Base-by-base conservation (phyloP, 164 flowering plant genomes). In the Paratinospora sagittata region DNA sequence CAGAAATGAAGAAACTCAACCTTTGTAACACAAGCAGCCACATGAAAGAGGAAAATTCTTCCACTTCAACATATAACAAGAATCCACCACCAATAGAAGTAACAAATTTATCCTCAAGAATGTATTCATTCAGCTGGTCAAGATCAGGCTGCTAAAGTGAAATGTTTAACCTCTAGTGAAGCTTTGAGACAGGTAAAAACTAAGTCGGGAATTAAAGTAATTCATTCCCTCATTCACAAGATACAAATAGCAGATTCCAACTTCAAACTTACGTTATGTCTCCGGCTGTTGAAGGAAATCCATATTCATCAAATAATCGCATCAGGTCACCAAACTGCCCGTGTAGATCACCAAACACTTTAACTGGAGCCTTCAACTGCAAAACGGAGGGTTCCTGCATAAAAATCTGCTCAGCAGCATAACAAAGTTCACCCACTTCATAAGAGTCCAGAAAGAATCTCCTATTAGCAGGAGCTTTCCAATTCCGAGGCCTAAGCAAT, bases 301-400 rank as follows among this genome's bases (percentile, higher is more conserved):
- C 99, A 85, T 96, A 96, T 83, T 96, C 99, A 85, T 93, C 98
- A 85, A 96, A 96, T 34, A 93, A 79, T 49, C 98, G 93, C 97
- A 93, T 96, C 27, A 96, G 79, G 75, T 96, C 99, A 79, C 99
- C 99, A 86, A 96, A 96, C 73, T 96, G 99, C 26, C 99, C 99
- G 78, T 96, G 99, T 69, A 96, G 98, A 85, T 96, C 99, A 71
- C 99, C 99, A 78, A 96, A 96, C 61, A 96, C 88, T 84, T 96
- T 96, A 67, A 93, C 75, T 8, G 99, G 99, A 77, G 98, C 99
- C 86, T 87, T 93, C 80, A 96, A 76, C 81, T 93, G 98, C 75
- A 96, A 90, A 80, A 96, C 99, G 27, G 97, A 88, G 0, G 90
- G 93, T 77, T 96, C 99, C 21, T 89, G 90, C 93, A 91, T 87